Evolutionary conservation across 2,329 filamentous ascomycete genomes (phyloP), one percentile per base, ranked within the genome.

Genomic region (Parastagonospora nodorum): DNA sequence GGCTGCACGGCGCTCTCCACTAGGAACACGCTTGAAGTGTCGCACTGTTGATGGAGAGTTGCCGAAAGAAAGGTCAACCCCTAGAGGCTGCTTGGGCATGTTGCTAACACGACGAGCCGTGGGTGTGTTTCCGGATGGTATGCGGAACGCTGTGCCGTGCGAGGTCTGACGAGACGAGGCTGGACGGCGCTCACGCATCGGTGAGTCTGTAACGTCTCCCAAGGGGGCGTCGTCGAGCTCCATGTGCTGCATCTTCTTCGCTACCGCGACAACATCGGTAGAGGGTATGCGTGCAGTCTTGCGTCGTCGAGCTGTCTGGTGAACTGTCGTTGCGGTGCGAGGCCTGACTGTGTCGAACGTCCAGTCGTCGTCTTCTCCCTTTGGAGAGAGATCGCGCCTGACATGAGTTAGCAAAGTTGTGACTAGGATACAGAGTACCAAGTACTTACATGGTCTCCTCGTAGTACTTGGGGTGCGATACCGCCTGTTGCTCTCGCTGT

Each of bases 261-360:
- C 69, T 10, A 70, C 57, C 8, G 71, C 63, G 5, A 65, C 66
- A 10, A 64, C 60, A 42, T 70, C 66, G 24, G 57, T 71, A 16
- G 77, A 79, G 8, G 76, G 71, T 53, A 80, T 75, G 24, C 77
- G 72, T 16, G 77, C 74, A 30, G 77, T 66, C 58, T 79, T 82
- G 51, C 77, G 73, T 49, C 76, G 75, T 63, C 76, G 81, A 53
- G 72, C 69, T 4, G 82, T 84, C 62, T 83, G 64, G 4, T 64
- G 60, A 19, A 60, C 51, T 4, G 84, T 80, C 4, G 78, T 81
- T 29, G 87, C 79, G 0, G 89, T 90, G 7, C 80, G 74, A 9
- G 84, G 82, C 73, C 90, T 94, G 68, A 97, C 86, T 0, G 93
- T 97, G 67, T 97, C 93, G 69, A 97, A 97, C 2, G 96, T 88